Percentiles rank a stretch among this genome's conserved stretches.
Conservation (phyloP, 176 grass and related monocot genomes). For the maize (Zea mays) region Zm-B73-REFERENCE-NAM-5.0 NC_050101.1:125978001-125978500, state of each 20-base stretch:
- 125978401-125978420: constrained; percentile 28
- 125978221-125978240: not conserved
- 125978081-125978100: not conserved
- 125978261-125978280: not conserved
- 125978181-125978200: not conserved
- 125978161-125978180: not conserved
- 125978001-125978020: not conserved
- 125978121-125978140: not conserved
- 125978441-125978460: constrained; percentile 13
- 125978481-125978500: constrained; percentile 2
- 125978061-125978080: not conserved
- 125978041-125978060: not conserved
- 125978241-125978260: not conserved
- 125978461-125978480: constrained; percentile 14
- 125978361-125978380: constrained; percentile 17
- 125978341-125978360: not conserved
- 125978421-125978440: constrained; percentile 24
- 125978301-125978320: constrained; percentile 8
- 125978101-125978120: not conserved
- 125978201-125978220: not conserved
- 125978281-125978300: not conserved
- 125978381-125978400: constrained; percentile 25
- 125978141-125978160: not conserved
- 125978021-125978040: not conserved
- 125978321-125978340: not conserved